phyloP scores from a whole-genome alignment of 1,284 basidiomycete genomes.

The Cryptococcus hybrid region DNA sequence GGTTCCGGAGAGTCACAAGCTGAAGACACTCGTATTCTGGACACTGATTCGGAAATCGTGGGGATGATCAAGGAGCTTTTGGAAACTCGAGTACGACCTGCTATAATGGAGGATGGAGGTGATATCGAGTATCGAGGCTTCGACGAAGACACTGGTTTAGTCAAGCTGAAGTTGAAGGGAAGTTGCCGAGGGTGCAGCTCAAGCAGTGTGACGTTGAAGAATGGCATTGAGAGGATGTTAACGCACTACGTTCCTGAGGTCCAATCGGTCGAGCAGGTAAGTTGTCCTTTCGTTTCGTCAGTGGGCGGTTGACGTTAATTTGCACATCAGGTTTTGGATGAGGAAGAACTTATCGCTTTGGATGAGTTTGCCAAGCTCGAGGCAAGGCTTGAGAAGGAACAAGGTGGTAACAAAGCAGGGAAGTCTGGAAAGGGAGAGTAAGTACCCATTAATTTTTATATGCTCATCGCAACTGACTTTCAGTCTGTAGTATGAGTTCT shows the following conservation, averaged over 20 bases:
- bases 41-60: slow-evolving; percentile 94
- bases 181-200: slow-evolving; percentile 93
- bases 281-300: slow-evolving; percentile 21
- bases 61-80: slow-evolving; percentile 99
- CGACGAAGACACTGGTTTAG: slow-evolving; percentile 55
- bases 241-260: slow-evolving; percentile 99
- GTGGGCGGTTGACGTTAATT: slow-evolving; percentile 5
- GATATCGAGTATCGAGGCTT: slow-evolving; percentile 58
- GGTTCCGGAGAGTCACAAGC: slow-evolving; percentile 71
- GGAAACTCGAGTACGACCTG: slow-evolving; percentile 90
- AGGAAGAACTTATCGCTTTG: slow-evolving; percentile 83
- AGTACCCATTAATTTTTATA: slow-evolving; percentile 11
- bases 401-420: slow-evolving; percentile 25
- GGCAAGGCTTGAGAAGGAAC: slow-evolving; percentile 61
- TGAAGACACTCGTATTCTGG: slow-evolving; percentile 92
- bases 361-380: slow-evolving; percentile 94
- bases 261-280: slow-evolving; percentile 90
- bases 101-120: slow-evolving; percentile 72
- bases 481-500: slow-evolving; percentile 38
- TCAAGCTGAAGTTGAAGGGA: slow-evolving; percentile 86
- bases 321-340: slow-evolving; percentile 68
- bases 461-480: not conserved
- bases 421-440: slow-evolving; percentile 27
- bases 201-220: slow-evolving; percentile 91
- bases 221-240: slow-evolving; percentile 95